phyloP scores from a whole-genome alignment of 371 early-diverging fungal species.

The Actinomortierella wolfii region DNA sequence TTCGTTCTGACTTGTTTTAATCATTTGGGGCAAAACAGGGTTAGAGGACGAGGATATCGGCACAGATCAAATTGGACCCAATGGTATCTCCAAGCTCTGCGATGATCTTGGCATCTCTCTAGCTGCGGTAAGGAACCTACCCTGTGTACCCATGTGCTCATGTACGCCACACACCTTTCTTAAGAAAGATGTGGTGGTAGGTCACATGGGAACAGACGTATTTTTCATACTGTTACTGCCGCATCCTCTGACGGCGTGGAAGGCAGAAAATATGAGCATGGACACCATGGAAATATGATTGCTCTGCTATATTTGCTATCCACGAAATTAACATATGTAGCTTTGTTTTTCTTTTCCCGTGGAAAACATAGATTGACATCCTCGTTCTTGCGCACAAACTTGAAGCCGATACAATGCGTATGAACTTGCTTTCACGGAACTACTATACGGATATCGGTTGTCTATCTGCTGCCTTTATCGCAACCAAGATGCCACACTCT shows the following conservation, averaged over 20 bases:
- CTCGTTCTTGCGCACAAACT: conserved; percentile 69
- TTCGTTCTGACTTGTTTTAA: not conserved
- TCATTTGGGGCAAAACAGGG: conserved; percentile 6
- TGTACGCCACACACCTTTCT: too few relatives aligned
- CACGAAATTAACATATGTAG: too few relatives aligned
- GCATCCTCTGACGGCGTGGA: too few relatives aligned
- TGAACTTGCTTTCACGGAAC: not conserved
- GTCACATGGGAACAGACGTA: too few relatives aligned
- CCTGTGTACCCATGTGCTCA: too few relatives aligned
- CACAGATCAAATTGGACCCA: conserved; percentile 31
- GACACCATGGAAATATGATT: too few relatives aligned
- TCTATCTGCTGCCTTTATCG: too few relatives aligned
- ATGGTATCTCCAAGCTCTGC: conserved; percentile 35
- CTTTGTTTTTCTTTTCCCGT: not conserved
- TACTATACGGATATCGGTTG: not conserved
- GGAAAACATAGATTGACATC: conserved; percentile 52
- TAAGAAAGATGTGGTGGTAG: too few relatives aligned
- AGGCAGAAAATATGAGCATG: too few relatives aligned
- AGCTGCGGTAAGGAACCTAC: conserved; percentile 25
- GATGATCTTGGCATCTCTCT: conserved; percentile 37
- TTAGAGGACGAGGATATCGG: conserved; percentile 36
- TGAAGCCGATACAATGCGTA: conserved; percentile 65
- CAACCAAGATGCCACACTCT: too few relatives aligned
- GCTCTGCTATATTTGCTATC: too few relatives aligned
- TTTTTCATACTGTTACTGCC: too few relatives aligned